Percentiles rank a stretch among this genome's conserved stretches.
These are phyloP conservation scores for Hibiscus tridactylites DNA, from an alignment of 345 rosid genomes.

Conservation along the genomic window DNA sequence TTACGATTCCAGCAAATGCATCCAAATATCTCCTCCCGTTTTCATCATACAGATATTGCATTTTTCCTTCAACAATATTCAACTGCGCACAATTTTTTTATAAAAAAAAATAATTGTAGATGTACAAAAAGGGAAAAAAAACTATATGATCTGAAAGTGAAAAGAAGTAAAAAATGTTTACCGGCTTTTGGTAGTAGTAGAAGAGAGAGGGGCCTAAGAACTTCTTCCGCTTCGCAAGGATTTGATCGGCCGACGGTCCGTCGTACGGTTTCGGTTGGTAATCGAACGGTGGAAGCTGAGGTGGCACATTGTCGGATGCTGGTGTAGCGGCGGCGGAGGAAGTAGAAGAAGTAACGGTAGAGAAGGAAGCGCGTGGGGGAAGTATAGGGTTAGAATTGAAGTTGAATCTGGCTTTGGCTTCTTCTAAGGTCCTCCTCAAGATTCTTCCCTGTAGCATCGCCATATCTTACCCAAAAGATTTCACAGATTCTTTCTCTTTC, in stretches of 20 bases:
- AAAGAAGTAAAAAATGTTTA: constrained; percentile 13
- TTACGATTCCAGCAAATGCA: constrained; percentile 88
- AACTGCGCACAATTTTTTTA: constrained; percentile 27
- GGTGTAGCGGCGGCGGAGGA: background rate
- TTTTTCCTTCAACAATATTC: constrained; percentile 94
- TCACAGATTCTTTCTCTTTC: background rate
- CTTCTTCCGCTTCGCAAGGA: constrained; percentile 65
- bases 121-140: background rate
- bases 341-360: constrained; percentile 17
- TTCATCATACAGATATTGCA: constrained; percentile 94
- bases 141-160: background rate
- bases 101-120: background rate
- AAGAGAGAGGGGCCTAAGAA: constrained; percentile 87
- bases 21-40: constrained; percentile 67
- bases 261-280: constrained; percentile 58
- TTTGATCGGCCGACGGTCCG: constrained; percentile 66
- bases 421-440: constrained; percentile 26
- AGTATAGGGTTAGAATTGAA: background rate
- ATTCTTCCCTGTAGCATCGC: constrained; percentile 26
- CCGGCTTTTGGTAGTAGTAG: constrained; percentile 83
- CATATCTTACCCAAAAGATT: constrained; percentile 19
- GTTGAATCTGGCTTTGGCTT: constrained; percentile 8
- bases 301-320: constrained; percentile 21
- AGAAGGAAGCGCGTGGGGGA: constrained; percentile 14
- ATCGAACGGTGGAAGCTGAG: constrained; percentile 66